phyloP scores from a whole-genome alignment of 768 basidiomycete species.

The Mycena vitilis region DNA sequence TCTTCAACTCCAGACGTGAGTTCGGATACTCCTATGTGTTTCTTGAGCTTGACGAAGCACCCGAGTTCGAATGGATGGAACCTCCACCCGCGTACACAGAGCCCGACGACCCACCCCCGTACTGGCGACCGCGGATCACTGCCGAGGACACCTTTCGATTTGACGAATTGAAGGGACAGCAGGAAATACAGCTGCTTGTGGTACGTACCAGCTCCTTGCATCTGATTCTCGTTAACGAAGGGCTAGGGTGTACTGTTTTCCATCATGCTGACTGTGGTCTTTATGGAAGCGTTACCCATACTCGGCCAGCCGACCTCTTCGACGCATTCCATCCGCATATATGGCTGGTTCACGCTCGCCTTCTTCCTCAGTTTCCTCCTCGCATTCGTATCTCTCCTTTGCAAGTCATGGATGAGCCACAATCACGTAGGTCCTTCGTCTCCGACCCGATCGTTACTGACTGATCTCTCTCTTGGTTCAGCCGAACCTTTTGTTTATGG shows the following conservation, averaged over 20 bases:
- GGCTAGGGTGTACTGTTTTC: conserved; percentile 15
- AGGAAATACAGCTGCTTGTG: conserved; percentile 23
- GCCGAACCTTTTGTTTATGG: not conserved
- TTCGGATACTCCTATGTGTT: not conserved
- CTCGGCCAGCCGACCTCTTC: conserved; percentile 11
- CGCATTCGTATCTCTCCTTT: not conserved
- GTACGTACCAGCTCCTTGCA: not conserved
- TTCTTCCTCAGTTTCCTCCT: conserved; percentile 8
- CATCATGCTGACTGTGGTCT: conserved; percentile 1
- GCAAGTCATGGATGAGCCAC: conserved; percentile 12
- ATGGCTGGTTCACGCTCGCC: conserved; percentile 17
- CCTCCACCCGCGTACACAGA: conserved; percentile 14
- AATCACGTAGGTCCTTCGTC: conserved; percentile 16
- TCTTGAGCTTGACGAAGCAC: not conserved
- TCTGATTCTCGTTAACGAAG: not conserved
- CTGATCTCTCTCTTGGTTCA: not conserved
- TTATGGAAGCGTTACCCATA: conserved; percentile 7
- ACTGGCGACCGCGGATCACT: conserved; percentile 7
- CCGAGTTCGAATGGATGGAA: not conserved
- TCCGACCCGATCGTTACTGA: not conserved
- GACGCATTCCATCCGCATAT: conserved; percentile 8
- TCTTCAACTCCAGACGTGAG: conserved; percentile 7
- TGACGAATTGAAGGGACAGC: conserved; percentile 16
- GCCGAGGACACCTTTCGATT: not conserved
- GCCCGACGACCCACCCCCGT: conserved; percentile 12